Conservation (phyloP, 1,139 yeast species). For the Meyerozyma guilliermondii region DNA sequence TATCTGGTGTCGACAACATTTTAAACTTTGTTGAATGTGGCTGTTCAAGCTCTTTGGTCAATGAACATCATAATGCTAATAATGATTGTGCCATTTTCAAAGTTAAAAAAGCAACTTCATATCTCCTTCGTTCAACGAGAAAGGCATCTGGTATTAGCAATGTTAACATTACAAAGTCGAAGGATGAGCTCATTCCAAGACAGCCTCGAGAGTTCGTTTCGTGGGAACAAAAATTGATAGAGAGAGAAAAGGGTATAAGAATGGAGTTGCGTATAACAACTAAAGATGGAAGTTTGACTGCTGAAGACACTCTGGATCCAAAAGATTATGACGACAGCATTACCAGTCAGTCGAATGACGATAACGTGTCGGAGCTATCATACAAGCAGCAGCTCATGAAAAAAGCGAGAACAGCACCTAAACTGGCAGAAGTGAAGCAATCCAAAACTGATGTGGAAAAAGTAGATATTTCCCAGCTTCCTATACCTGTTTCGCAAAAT, state of each 20-base stretch:
- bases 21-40: constrained; percentile 58
- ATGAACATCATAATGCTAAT: constrained; percentile 24
- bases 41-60: constrained; percentile 42
- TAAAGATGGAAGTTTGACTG: neutral
- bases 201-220: constrained; percentile 30
- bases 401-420: constrained; percentile 2
- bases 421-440: constrained; percentile 6
- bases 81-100: constrained; percentile 53
- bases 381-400: constrained; percentile 7
- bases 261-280: constrained; percentile 19
- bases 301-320: neutral
- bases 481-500: neutral
- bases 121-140: constrained; percentile 52
- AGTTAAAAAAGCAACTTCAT: constrained; percentile 57
- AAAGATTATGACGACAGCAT: constrained; percentile 2
- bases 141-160: constrained; percentile 43
- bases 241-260: constrained; percentile 26
- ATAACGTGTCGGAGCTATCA: constrained; percentile 2
- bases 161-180: constrained; percentile 31
- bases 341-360: constrained; percentile 1
- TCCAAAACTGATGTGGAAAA: constrained; percentile 4
- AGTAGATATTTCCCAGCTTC: neutral
- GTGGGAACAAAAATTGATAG: constrained; percentile 32
- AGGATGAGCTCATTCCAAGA: constrained; percentile 35
- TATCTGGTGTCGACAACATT: constrained; percentile 58